These are phyloP conservation scores for Arthrobotrys conoides DNA, from an alignment of 2,329 filamentous ascomycete genomes.

Conservation along the genomic window DNA sequence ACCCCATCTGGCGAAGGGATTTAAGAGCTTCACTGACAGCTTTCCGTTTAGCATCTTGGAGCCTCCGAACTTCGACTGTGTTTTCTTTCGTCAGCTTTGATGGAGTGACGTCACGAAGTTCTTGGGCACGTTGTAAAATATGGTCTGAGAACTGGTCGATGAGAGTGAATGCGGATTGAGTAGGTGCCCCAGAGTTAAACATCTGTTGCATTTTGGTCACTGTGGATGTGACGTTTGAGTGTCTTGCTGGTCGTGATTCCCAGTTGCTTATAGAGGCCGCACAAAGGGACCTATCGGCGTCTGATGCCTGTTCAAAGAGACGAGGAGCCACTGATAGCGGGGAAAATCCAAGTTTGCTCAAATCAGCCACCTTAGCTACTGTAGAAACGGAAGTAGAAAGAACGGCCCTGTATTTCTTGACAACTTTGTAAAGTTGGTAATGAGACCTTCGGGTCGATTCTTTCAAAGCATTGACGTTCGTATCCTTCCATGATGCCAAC, in stretches of 20 bases:
- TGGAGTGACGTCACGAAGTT: constrained; percentile 88
- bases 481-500: constrained; percentile 97
- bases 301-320: constrained; percentile 66
- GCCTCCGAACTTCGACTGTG: constrained; percentile 77
- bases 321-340: constrained; percentile 36
- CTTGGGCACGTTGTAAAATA: constrained; percentile 74
- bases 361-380: constrained; percentile 39
- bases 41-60: constrained; percentile 89
- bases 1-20: constrained; percentile 86
- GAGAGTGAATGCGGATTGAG: constrained; percentile 73
- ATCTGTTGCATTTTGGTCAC: constrained; percentile 76
- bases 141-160: constrained; percentile 63
- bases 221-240: constrained; percentile 79
- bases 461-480: constrained; percentile 88
- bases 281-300: constrained; percentile 65
- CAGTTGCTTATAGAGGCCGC: constrained; percentile 26
- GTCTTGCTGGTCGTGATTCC: constrained; percentile 69
- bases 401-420: constrained; percentile 87
- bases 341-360: constrained; percentile 37
- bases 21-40: constrained; percentile 91
- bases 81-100: constrained; percentile 86
- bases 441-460: constrained; percentile 93
- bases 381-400: constrained; percentile 81
- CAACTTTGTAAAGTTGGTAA: constrained; percentile 88
- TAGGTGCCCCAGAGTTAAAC: constrained; percentile 72